A percentile compares a stretch with the other conserved stretches of the same genome.
Conservation (phyloP, 1,284 basidiomycete species). For the Austroboletus rostrupii region DNA sequence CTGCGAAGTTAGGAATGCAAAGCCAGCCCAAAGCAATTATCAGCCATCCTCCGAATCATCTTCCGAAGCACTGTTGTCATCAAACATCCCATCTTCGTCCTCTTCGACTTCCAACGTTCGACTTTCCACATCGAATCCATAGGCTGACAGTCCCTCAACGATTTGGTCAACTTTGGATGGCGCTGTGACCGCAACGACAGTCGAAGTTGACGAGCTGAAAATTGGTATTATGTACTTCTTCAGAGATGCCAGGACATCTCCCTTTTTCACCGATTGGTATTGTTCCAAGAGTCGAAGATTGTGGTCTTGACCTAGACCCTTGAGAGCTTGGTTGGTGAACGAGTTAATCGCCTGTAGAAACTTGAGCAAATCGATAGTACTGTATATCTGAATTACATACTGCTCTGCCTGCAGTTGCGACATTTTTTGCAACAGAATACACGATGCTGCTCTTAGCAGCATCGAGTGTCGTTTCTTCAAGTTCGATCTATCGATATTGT, state of each 20-base stretch:
- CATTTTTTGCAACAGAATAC: conserved; percentile 74
- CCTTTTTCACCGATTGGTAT: conserved; percentile 75
- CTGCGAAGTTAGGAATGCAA: background rate
- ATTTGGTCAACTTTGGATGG: conserved; percentile 80
- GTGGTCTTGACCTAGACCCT: conserved; percentile 71
- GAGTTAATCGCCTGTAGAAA: conserved; percentile 64
- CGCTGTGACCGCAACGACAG: conserved; percentile 81
- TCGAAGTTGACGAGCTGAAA: conserved; percentile 76
- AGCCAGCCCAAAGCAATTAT: conserved; percentile 4
- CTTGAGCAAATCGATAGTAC: conserved; percentile 1
- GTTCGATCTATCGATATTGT: conserved; percentile 55
- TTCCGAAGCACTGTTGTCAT: conserved; percentile 33
- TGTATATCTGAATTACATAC: conserved; percentile 43
- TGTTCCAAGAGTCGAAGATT: conserved; percentile 74
- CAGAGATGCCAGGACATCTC: conserved; percentile 71
- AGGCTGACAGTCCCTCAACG: conserved; percentile 53
- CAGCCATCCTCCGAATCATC: conserved; percentile 17
- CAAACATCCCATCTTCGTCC: conserved; percentile 37
- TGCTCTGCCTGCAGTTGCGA: conserved; percentile 82
- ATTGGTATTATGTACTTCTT: conserved; percentile 81
- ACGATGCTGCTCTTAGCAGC: conserved; percentile 91
- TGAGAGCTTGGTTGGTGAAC: conserved; percentile 85
- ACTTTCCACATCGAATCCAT: conserved; percentile 80
- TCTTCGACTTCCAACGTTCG: conserved; percentile 67
- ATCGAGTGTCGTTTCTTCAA: conserved; percentile 84